A percentile compares a stretch with the other conserved stretches of the same genome.
Conservation (phyloP, 495 filamentous ascomycete species). For the Neurospora sp. region DNA sequence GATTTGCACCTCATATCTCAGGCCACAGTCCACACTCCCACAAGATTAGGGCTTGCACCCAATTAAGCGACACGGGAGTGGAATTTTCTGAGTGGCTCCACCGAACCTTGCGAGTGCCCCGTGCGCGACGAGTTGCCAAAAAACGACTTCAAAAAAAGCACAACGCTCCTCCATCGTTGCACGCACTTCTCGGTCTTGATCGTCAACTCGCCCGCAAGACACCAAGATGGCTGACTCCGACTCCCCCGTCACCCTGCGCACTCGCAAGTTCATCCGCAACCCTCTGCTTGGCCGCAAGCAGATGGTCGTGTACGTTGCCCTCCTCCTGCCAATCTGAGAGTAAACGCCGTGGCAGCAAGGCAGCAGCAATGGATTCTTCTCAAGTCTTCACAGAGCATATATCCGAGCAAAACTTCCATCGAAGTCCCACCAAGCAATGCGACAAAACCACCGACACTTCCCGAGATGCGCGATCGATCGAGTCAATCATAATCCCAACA, state of each 20-base stretch:
- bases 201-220: slow-evolving; percentile 19
- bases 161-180: background rate
- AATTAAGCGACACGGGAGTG: slow-evolving; percentile 14
- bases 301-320: slow-evolving; percentile 95
- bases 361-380: background rate
- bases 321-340: background rate
- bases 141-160: slow-evolving; percentile 16
- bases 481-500: background rate
- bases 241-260: slow-evolving; percentile 86
- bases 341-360: background rate
- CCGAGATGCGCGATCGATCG: background rate
- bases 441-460: background rate
- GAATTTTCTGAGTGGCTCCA: slow-evolving; percentile 21
- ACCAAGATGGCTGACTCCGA: slow-evolving; percentile 74
- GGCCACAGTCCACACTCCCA: slow-evolving; percentile 9
- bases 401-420: background rate
- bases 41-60: slow-evolving; percentile 24
- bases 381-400: background rate
- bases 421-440: background rate
- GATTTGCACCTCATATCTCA: slow-evolving; percentile 4
- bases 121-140: slow-evolving; percentile 11
- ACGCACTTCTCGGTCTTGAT: slow-evolving; percentile 13
- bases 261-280: slow-evolving; percentile 99
- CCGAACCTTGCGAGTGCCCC: slow-evolving; percentile 7
- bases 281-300: slow-evolving; percentile 96